Conservation (phyloP, 345 rosid genomes). For the Melastoma malabathricum region DNA sequence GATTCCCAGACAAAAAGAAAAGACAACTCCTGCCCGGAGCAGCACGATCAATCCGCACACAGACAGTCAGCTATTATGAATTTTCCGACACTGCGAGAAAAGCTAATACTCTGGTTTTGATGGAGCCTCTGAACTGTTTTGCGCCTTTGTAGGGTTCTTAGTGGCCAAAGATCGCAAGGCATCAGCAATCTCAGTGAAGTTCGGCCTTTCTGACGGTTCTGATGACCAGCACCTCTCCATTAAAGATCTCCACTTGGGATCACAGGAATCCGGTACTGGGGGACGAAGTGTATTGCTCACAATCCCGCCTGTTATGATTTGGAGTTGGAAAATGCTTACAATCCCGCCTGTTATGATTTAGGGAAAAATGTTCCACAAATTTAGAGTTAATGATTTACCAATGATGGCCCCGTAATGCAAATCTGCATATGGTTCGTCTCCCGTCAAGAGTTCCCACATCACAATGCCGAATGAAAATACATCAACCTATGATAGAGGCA, state of each 20-base stretch:
- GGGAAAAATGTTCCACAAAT: neutral
- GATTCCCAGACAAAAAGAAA: too few relatives aligned
- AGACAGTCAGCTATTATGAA: too few relatives aligned
- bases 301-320: slow-evolving; percentile 37
- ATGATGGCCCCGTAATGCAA: slow-evolving; percentile 65
- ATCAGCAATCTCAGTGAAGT: slow-evolving; percentile 37
- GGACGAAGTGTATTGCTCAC: slow-evolving; percentile 65
- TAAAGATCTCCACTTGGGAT: slow-evolving; percentile 45
- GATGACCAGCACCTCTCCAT: slow-evolving; percentile 75
- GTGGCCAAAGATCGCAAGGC: slow-evolving; percentile 39
- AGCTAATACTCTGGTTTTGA: neutral
- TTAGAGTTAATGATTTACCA: slow-evolving; percentile 15
- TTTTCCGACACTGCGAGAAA: too few relatives aligned
- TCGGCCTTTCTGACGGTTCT: slow-evolving; percentile 54
- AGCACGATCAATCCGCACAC: too few relatives aligned
- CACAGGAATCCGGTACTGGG: slow-evolving; percentile 38
- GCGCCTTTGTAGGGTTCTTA: slow-evolving; percentile 36
- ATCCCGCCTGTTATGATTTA: too few relatives aligned
- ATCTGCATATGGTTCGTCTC: slow-evolving; percentile 59
- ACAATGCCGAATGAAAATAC: slow-evolving; percentile 61
- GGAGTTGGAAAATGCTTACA: neutral
- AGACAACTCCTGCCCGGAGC: too few relatives aligned
- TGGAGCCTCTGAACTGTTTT: slow-evolving; percentile 10
- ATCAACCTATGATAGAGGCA: slow-evolving; percentile 27
- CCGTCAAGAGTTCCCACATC: slow-evolving; percentile 60